phyloP scores from a whole-genome alignment of 805 yeast species.

The Metschnikowia lunata region DNA sequence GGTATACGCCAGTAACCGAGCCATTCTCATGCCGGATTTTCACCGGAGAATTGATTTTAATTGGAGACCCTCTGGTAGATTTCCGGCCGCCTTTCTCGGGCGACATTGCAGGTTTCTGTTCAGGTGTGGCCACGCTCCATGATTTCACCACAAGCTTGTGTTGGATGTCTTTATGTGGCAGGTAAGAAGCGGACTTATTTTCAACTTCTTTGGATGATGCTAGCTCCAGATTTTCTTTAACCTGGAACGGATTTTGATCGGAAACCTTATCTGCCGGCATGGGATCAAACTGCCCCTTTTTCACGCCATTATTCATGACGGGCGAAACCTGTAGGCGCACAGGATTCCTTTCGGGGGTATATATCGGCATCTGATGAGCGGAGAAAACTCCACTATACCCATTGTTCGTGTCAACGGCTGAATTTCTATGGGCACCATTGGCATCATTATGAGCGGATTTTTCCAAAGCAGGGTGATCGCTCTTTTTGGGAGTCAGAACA shows the following conservation, averaged over 20 bases:
- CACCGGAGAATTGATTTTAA: slow-evolving; percentile 39
- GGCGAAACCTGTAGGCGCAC: neutral
- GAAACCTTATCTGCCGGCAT: neutral
- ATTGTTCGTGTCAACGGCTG: neutral
- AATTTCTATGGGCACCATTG: neutral
- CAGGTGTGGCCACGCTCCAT: neutral
- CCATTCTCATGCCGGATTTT: slow-evolving; percentile 29
- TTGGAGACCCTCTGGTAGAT: slow-evolving; percentile 19
- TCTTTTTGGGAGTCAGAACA: neutral
- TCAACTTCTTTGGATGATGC: neutral
- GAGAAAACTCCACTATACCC: neutral
- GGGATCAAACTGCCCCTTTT: neutral
- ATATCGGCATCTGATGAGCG: neutral
- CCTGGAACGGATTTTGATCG: slow-evolving; percentile 2
- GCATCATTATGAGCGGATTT: neutral
- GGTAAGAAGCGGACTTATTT: neutral
- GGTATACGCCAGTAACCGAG: slow-evolving; percentile 23
- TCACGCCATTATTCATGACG: neutral
- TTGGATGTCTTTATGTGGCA: neutral
- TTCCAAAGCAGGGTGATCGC: neutral
- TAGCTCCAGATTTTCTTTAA: neutral
- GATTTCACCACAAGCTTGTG: slow-evolving; percentile 1
- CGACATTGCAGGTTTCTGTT: neutral
- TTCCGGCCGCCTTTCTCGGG: neutral
- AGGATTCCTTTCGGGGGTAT: neutral